Percentiles rank a stretch among this genome's conserved stretches.
Evolutionary conservation across 768 basidiomycete genomes (phyloP).

Genomic region (Boletus speciosus): DNA sequence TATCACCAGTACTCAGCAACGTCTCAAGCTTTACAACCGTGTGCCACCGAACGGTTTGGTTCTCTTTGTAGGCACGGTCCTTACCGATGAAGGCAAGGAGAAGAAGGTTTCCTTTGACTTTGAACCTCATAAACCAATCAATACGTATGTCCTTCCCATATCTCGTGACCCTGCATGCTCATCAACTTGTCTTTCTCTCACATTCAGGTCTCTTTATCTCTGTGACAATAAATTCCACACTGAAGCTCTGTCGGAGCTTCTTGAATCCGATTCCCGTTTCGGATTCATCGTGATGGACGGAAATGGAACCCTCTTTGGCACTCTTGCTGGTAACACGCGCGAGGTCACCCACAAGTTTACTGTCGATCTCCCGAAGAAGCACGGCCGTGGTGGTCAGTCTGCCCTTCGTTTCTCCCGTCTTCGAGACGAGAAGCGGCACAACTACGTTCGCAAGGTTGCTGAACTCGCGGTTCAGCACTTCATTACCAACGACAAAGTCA

Average conservation of each 20-base stretch:
- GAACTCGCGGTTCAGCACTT: slow-evolving; percentile 97
- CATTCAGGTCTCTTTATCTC: slow-evolving; percentile 83
- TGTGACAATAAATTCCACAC: slow-evolving; percentile 99
- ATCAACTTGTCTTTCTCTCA: slow-evolving; percentile 3
- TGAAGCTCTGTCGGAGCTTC: slow-evolving; percentile 91
- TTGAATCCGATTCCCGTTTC: slow-evolving; percentile 96
- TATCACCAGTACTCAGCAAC: slow-evolving; percentile 96
- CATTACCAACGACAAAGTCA: slow-evolving; percentile 97
- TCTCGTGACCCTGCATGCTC: background rate
- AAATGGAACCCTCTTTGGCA: slow-evolving; percentile 95
- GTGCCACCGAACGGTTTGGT: slow-evolving; percentile 97
- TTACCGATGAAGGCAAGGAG: slow-evolving; percentile 98
- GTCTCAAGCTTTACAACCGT: slow-evolving; percentile 93
- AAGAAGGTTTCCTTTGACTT: slow-evolving; percentile 99
- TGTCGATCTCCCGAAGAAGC: slow-evolving; percentile 99
- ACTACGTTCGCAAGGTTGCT: slow-evolving; percentile 98
- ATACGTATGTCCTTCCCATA: slow-evolving; percentile 63
- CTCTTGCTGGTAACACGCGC: slow-evolving; percentile 93
- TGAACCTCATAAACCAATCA: slow-evolving; percentile 98
- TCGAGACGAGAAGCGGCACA: slow-evolving; percentile 98
- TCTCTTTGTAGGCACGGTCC: slow-evolving; percentile 95
- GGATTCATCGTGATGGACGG: slow-evolving; percentile 99
- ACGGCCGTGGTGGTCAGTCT: slow-evolving; percentile 99
- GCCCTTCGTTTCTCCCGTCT: slow-evolving; percentile 99
- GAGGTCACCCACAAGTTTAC: slow-evolving; percentile 98